Conservation (phyloP, 2,329 filamentous ascomycete species). For the Myotisia sp. region DNA sequence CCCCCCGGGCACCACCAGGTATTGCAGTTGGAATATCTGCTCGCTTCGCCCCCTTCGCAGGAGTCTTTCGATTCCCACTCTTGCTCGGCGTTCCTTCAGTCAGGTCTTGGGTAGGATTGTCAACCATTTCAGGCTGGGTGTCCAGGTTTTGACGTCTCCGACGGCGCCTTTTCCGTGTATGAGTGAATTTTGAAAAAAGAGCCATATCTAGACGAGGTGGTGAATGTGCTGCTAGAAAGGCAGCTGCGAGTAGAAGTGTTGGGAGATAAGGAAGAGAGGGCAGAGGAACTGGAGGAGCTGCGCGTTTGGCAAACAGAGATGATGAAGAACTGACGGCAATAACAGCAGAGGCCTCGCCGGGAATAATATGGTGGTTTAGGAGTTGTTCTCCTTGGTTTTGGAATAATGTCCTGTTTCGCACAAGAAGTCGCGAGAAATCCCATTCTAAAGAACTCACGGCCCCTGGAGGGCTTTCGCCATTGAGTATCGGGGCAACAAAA, state of each 20-base stretch:
- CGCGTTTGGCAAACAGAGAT: slow-evolving; percentile 8
- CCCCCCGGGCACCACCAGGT: slow-evolving; percentile 15
- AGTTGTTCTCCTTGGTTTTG: slow-evolving; percentile 32
- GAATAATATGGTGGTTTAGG: slow-evolving; percentile 29
- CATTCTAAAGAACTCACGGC: slow-evolving; percentile 44
- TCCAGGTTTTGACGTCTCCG: slow-evolving; percentile 26
- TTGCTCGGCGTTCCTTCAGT: slow-evolving; percentile 19
- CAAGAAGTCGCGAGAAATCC: slow-evolving; percentile 73
- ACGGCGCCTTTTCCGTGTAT: slow-evolving; percentile 28
- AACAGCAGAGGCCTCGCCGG: slow-evolving; percentile 17
- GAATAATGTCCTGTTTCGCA: slow-evolving; percentile 34
- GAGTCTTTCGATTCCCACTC: slow-evolving; percentile 20
- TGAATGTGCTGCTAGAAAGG: slow-evolving; percentile 35
- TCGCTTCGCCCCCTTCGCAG: slow-evolving; percentile 11
- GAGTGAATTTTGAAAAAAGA: slow-evolving; percentile 37
- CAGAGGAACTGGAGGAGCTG: slow-evolving; percentile 17
- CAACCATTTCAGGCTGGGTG: slow-evolving; percentile 20
- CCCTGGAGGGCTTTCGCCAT: slow-evolving; percentile 42
- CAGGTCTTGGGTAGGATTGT: slow-evolving; percentile 16
- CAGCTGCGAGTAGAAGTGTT: slow-evolving; percentile 33
- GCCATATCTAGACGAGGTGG: slow-evolving; percentile 34
- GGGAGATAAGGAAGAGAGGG: slow-evolving; percentile 33
- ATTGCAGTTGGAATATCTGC: slow-evolving; percentile 28
- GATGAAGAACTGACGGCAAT: slow-evolving; percentile 2
- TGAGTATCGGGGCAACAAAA: slow-evolving; percentile 64